A percentile compares a stretch with the other conserved stretches of the same genome.
phyloP scores from a whole-genome alignment of 225 moss, liverwort and hornwort species.

The Polytrichum commune region DNA sequence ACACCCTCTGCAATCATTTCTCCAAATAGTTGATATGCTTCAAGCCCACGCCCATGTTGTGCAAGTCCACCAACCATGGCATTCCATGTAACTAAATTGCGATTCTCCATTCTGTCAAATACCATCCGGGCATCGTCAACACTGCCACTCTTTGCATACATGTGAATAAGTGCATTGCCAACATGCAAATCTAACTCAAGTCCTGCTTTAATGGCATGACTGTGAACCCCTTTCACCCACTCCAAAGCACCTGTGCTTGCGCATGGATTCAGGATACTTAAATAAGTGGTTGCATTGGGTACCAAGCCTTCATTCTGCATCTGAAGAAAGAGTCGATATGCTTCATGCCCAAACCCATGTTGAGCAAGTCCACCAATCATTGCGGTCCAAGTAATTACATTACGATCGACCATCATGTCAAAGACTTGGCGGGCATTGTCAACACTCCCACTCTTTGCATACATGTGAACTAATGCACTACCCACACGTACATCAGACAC shows the following conservation, averaged over 20 bases:
- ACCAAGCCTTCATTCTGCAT: conserved; percentile 7
- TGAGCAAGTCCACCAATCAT: conserved; percentile 1
- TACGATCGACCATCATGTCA: neutral
- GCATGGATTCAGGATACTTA: no score
- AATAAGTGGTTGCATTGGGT: no score
- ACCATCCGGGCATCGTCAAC: no score
- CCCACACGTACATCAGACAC: conserved; percentile 1
- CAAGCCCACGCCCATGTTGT: neutral
- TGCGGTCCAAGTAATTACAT: conserved; percentile 7
- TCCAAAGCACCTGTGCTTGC: no score
- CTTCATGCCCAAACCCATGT: conserved; percentile 5
- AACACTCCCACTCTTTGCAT: neutral
- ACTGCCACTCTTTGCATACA: no score
- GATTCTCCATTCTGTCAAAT: neutral
- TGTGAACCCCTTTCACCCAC: no score
- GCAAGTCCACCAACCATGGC: neutral
- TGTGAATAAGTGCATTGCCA: neutral
- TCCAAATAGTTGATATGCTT: neutral
- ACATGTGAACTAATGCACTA: conserved; percentile 5
- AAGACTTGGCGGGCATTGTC: neutral
- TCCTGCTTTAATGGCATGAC: no score
- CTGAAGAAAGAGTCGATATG: neutral
- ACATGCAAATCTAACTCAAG: neutral
- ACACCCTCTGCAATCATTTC: neutral
- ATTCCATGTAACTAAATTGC: neutral